A percentile compares a stretch with the other conserved stretches of the same genome.
phyloP scores from a whole-genome alignment of 2,329 filamentous ascomycete species.

The Metarhizium humberi region DNA sequence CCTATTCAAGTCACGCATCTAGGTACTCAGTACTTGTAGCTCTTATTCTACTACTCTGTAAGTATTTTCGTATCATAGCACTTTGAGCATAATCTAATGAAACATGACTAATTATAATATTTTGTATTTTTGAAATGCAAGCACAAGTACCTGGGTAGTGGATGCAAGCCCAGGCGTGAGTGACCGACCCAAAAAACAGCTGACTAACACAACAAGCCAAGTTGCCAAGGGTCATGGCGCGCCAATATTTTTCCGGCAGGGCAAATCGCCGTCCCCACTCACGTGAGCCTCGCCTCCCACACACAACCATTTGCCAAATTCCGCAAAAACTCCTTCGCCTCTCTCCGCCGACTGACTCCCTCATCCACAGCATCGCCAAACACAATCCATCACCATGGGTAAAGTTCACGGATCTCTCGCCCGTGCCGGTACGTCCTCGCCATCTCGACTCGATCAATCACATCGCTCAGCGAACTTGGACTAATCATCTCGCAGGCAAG shows the following conservation, averaged over 20 bases:
- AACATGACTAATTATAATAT: no score
- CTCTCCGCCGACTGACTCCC: slow-evolving; percentile 16
- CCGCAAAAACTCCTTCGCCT: slow-evolving; percentile 21
- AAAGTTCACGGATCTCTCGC: slow-evolving; percentile 92
- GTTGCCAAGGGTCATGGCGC: background rate
- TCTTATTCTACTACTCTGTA: no score
- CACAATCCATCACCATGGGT: slow-evolving; percentile 58
- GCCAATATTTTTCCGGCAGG: slow-evolving; percentile 23
- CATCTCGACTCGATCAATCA: background rate
- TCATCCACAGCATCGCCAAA: slow-evolving; percentile 27
- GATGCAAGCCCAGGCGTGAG: no score
- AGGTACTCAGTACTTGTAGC: no score
- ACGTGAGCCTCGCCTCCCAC: slow-evolving; percentile 26
- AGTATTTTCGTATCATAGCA: no score
- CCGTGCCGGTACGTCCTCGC: slow-evolving; percentile 53
- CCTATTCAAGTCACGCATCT: no score
- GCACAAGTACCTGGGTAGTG: no score
- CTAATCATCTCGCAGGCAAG: slow-evolving; percentile 65
- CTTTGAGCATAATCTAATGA: no score
- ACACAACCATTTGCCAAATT: slow-evolving; percentile 30
- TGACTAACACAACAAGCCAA: background rate
- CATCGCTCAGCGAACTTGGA: background rate
- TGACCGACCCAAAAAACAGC: background rate
- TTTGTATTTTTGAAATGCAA: no score
- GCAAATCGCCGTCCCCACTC: slow-evolving; percentile 20